Percentiles rank a stretch among this genome's conserved stretches.
Conservation (phyloP, 2,329 filamentous ascomycete genomes). For the Fusarium compactum region DNA sequence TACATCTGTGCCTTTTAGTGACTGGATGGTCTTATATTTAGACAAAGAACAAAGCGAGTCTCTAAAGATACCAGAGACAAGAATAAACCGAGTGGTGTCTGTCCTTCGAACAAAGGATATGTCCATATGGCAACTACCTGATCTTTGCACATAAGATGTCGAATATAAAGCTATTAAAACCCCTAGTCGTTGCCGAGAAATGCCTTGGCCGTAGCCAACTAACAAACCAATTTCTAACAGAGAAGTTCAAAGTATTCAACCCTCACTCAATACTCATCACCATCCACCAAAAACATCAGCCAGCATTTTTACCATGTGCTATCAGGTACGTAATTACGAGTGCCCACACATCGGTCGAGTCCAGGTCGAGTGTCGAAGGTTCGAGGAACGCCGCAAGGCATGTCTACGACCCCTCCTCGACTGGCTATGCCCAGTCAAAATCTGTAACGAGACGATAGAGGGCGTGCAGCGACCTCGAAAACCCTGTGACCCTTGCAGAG, state of each 20-base stretch:
- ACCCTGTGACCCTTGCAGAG: conserved; percentile 18
- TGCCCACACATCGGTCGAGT: conserved; percentile 40
- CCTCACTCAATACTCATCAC: neutral
- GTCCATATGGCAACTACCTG: neutral
- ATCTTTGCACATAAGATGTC: neutral
- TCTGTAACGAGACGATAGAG: neutral
- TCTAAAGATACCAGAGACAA: neutral
- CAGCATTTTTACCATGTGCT: conserved; percentile 34
- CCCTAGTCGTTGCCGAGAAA: neutral
- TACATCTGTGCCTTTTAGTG: neutral
- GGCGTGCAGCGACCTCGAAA: neutral
- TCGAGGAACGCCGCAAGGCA: neutral
- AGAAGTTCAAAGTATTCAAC: neutral
- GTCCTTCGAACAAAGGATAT: conserved; percentile 9
- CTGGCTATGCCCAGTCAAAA: neutral
- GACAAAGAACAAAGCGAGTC: neutral
- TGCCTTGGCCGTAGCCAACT: neutral
- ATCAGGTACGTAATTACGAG: conserved; percentile 33
- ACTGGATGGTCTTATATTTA: neutral
- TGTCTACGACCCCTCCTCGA: conserved; percentile 12
- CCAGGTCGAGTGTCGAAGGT: conserved; percentile 13
- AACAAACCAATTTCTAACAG: neutral
- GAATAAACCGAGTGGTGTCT: neutral
- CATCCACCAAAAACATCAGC: neutral
- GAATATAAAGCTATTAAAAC: neutral